Conservation (phyloP, 495 filamentous ascomycete species). For the Cercophora scortea region DNA sequence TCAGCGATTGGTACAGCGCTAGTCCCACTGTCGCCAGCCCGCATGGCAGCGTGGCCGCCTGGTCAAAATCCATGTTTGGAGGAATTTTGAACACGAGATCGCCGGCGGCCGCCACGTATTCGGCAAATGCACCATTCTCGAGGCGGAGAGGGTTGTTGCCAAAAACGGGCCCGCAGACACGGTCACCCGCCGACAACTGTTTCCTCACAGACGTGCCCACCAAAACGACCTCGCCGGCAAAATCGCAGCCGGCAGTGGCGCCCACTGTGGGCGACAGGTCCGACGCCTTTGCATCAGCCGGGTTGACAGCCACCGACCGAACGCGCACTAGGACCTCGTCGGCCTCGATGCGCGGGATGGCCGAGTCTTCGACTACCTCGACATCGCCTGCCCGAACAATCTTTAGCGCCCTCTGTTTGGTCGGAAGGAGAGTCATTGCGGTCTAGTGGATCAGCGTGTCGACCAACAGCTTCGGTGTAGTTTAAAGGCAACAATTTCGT, state of each 20-base stretch:
- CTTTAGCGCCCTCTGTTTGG: no score
- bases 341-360: neutral
- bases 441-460: neutral
- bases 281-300: neutral
- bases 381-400: neutral
- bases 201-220: neutral
- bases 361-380: neutral
- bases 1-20: neutral
- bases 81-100: neutral
- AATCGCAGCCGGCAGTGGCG: neutral
- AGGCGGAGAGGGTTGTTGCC: neutral
- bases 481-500: neutral
- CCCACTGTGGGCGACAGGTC: neutral
- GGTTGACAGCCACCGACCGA: neutral
- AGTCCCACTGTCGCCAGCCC: constrained; percentile 2
- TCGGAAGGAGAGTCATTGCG: neutral
- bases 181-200: neutral
- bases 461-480: neutral
- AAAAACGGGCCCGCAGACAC: neutral
- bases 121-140: neutral
- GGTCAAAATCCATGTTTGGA: neutral
- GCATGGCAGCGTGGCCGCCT: neutral
- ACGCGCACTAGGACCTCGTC: neutral
- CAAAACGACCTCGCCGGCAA: neutral
- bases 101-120: neutral